phyloP scores from a whole-genome alignment of 495 filamentous ascomycete genomes.

The Platismatia glauca region DNA sequence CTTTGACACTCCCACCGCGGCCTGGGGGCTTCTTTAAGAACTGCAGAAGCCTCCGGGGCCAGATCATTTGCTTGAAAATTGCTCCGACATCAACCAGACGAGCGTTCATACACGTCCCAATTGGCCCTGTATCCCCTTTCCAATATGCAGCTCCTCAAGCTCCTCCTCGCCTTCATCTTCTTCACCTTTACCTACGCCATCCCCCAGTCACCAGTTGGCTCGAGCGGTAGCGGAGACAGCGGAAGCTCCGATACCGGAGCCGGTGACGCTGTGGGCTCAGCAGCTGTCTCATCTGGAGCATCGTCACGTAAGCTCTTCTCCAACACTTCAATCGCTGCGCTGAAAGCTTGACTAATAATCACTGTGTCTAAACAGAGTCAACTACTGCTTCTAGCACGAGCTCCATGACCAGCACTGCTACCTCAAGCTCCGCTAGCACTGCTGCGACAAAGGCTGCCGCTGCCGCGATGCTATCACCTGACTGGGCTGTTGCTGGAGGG shows the following conservation, averaged over 20 bases:
- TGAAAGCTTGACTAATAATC: too few species aligned
- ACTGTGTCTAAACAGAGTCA: not conserved
- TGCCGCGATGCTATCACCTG: not conserved
- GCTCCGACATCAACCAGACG: not conserved
- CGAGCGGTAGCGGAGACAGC: slow-evolving; percentile 7
- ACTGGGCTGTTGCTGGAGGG: not conserved
- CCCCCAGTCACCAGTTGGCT: slow-evolving; percentile 8
- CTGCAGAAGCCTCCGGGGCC: not conserved
- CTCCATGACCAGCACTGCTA: not conserved
- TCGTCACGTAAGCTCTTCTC: not conserved
- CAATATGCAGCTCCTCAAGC: slow-evolving; percentile 1
- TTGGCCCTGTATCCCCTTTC: not conserved
- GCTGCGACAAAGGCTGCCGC: not conserved
- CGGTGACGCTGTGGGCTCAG: not conserved
- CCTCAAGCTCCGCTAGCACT: not conserved
- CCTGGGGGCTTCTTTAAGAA: not conserved
- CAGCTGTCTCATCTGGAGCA: not conserved
- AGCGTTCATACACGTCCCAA: not conserved
- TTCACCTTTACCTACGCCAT: slow-evolving; percentile 2
- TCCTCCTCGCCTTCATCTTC: slow-evolving; percentile 4
- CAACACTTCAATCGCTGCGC: too few species aligned
- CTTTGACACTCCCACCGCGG: not conserved
- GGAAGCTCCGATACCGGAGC: not conserved
- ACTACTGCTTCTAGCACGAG: not conserved
- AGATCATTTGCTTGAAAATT: not conserved